Evolutionary conservation across 140 eudicot genomes (phyloP), one percentile per base, ranked within the genome.

Genomic region (Flaveria floridana): DNA sequence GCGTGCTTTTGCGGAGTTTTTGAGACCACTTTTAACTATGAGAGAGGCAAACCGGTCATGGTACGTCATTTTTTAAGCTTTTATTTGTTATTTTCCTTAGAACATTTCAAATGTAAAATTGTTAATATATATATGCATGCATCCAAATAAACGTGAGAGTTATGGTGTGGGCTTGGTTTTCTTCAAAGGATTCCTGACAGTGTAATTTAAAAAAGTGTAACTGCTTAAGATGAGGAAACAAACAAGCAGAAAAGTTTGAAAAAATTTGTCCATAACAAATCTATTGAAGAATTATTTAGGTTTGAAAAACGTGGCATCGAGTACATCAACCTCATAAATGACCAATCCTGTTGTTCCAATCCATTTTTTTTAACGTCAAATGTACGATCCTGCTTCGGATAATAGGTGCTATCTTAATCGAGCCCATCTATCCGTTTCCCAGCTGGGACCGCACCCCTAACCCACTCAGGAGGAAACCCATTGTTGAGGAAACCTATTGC

Each of bases 101-200:
- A 48, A 48, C 18, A 12, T 48, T 2, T 48, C 14, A 11, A 2
- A 48, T 4, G 14, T 48, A 12, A 10, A 48, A 48, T 48, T 48
- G 14, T 48, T 14, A 3, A 3, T 48, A 12, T 34, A 34, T 34
- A 48, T 14, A 48, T n/a, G n/a, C 14, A 48, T 48, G 55, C 28
- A 56, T 18, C 28, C 30, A 18, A 20, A 28, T 1, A 62, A 62
- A 62, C 68, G 14, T 37, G 70, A 41, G 34, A 41, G 34, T 18
- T n/a, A 41, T 67, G 72, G 70, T 77, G 76, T 77, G 81, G 58
- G 23, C 37, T 39, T 78, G 73, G 78, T 71, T 78, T 78, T 78
- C 58, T 71, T 78, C 73, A 78, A 78, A 78, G 15, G 78, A 78
- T 78, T 78, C 73, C 82, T 71, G 82, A 78, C 78, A 71, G 59